phyloP scores from a whole-genome alignment of 306 rosid genomes.

The Styphnolobium japonicum region DNA sequence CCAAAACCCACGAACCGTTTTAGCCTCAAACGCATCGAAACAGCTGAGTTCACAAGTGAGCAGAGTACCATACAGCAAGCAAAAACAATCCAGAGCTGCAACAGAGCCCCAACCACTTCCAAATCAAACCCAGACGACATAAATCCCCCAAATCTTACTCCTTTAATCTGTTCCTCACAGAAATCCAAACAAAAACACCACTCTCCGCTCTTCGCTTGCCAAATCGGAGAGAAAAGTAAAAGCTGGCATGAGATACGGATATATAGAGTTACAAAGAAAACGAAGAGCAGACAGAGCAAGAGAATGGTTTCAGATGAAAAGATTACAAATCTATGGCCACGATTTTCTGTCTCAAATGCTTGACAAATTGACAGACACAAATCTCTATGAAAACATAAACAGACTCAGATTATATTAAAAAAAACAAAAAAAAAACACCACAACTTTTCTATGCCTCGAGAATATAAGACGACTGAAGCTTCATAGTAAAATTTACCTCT shows the following conservation, averaged over 20 bases:
- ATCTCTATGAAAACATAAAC: no score
- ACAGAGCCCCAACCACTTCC: conserved; percentile 66
- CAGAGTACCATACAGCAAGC: conserved; percentile 48
- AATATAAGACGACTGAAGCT: background rate
- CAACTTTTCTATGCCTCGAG: background rate
- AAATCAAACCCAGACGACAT: conserved; percentile 71
- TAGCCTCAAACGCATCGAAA: conserved; percentile 81
- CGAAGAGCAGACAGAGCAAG: no score
- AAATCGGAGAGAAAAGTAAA: background rate
- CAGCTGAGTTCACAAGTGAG: conserved; percentile 35
- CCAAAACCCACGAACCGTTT: conserved; percentile 41
- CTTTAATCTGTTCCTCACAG: conserved; percentile 18
- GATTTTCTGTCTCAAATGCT: conserved; percentile 27
- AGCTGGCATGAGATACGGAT: background rate
- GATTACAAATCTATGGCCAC: conserved; percentile 60
- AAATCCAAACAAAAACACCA: background rate
- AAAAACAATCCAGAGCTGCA: conserved; percentile 50
- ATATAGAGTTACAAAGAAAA: background rate
- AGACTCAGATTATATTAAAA: conserved; percentile 41
- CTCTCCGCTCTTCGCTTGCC: background rate
- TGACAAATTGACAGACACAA: no score
- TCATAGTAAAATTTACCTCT: background rate
- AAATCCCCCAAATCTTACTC: conserved; percentile 40
- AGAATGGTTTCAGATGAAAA: background rate
- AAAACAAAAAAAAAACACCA: background rate